Evolutionary conservation across 352 stramenopile species (phyloP), one percentile per base, ranked within the genome.

Genomic region (Phytophthora cactorum): DNA sequence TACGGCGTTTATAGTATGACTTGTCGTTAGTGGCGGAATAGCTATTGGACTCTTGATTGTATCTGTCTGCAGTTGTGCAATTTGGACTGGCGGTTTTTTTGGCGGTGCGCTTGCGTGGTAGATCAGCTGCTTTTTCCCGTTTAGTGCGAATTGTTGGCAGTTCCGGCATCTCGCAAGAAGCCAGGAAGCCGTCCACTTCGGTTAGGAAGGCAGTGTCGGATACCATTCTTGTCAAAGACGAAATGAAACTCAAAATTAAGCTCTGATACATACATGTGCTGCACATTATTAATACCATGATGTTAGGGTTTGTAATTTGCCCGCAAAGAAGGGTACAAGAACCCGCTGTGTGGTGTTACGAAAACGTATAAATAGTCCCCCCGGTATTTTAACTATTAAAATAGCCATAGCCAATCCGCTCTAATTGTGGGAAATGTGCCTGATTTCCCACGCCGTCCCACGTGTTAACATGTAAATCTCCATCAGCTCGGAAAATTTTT

Each of bases 171-270:
- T 59, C 54, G 4, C 54, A 65, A 1, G 45, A 39, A 12, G 17
- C 43, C 54, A 70, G 11, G 12, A 70, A 65, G 2, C 25, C 36
- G 9, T 60, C 54, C 6, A 70, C 55, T 36, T 70, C 63, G 17
- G 38, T 28, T 14, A 70, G 55, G 55, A 70, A 70, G 0, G 12
- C 34, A 32, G n/a, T 14, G n/a, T 70, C 63, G 3, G 52, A 58
- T 17, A 55, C 22, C 61, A 63, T 68, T 12, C n/a, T 15, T 9
- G 15, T 3, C 52, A 31, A 68, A 52, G 5, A 5, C 27, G 15
- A 57, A 68, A 51, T 65, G 58, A 9, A 22, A 22, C 17, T 22
- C 17, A 22, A 22, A 22, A 22, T 22, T 22, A 22, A 22, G 17
- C 17, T 22, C 17, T 22, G 0, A 22, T 22, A 22, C 17, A 22